Conservation (phyloP, 768 basidiomycete genomes). For the Tylopilus sp. region DNA sequence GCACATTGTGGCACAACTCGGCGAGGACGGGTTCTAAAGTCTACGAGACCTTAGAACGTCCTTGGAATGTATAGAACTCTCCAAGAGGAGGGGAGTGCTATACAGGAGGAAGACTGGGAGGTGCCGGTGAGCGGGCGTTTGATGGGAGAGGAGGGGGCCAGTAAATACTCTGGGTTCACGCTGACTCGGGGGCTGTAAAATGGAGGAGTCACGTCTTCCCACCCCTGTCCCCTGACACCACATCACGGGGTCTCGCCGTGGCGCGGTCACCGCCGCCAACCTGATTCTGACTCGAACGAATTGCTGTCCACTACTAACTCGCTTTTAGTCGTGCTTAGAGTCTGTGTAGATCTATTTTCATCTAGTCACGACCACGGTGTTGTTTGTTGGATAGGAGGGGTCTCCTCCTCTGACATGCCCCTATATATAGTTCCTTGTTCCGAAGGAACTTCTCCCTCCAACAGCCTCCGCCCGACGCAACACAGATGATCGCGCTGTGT, state of each 20-base stretch:
- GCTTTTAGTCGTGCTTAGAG: too few relatives aligned
- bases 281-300: background rate
- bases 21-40: conserved; percentile 32
- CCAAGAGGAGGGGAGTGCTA: conserved; percentile 23
- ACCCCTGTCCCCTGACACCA: conserved; percentile 23
- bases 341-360: background rate
- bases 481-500: background rate
- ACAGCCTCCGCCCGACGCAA: background rate
- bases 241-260: conserved; percentile 19
- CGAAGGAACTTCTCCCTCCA: background rate
- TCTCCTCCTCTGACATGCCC: background rate
- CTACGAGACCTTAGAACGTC: conserved; percentile 43
- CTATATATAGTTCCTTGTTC: background rate
- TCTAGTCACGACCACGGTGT: too few relatives aligned
- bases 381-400: background rate
- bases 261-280: background rate
- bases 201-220: conserved; percentile 30
- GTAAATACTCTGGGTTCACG: conserved; percentile 20
- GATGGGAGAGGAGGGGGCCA: conserved; percentile 5
- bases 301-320: background rate
- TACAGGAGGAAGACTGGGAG: conserved; percentile 9
- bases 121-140: background rate
- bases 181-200: conserved; percentile 31
- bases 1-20: conserved; percentile 40
- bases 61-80: conserved; percentile 25